Base-by-base conservation (phyloP, 345 rosid species). In the Eucalyptus regnans region DNA sequence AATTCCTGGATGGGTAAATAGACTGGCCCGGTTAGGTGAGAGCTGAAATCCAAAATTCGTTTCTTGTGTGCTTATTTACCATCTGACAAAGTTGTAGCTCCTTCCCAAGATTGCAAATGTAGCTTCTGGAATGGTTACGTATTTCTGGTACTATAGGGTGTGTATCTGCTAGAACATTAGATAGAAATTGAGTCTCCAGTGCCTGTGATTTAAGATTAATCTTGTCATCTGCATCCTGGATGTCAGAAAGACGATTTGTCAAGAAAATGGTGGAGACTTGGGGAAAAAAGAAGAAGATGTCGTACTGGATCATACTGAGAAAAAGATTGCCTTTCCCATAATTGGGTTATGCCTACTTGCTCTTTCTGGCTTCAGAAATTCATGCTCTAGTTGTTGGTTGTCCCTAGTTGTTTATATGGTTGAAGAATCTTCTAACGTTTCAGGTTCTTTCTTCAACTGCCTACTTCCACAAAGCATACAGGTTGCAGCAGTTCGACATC, bases 371-470 rank as follows among this genome's bases (percentile, higher is more conserved):
- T 29, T 86, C 29, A 86, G 66, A 86, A 33, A 52, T 33, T 43
- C 62, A 29, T 22, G 33, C 68, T 18, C 52, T 87, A 66, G 80
- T 16, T 62, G 83, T 48, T 20, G 23, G 16, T 68, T 46, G 37
- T 41, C 8, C 20, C 9, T 29, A 31, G 48, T 41, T 41, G 33
- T 88, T 37, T 11, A 8, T 33, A 46, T 49, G 66, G 64, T n/a
- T 87, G 80, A 50, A 58, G 41, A 14, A 68, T 27, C 49, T 52
- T 88, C 92, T 90, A 51, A 90, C 85, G 92, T 94, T 94, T 93
- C 94, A 98, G 99, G 99, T 93, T 94, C 98, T 54, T 97, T 95
- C 92, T 98, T 99, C 91, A 96, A 95, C 92, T 98, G 99, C 90
- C 93, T 98, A 89, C 93, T 98, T 88, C 99, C 99, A 46, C 97